Conservation (phyloP, 2,329 filamentous ascomycete genomes). For the Xylariaceae sp. region DNA sequence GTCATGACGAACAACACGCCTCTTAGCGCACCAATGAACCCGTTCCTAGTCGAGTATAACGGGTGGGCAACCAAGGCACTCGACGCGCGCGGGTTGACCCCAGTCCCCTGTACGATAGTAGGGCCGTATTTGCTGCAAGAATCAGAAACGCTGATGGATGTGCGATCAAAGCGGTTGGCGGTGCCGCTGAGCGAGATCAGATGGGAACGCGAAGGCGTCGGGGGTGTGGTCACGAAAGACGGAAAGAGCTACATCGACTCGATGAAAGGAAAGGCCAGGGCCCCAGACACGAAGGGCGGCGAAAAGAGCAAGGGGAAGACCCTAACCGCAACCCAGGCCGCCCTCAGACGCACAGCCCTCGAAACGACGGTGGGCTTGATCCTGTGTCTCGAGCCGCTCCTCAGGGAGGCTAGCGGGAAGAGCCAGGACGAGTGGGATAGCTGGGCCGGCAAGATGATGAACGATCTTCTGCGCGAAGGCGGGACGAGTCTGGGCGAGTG, state of each 20-base stretch:
- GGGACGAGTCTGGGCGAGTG: slow-evolving; percentile 84
- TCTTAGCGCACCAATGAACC: slow-evolving; percentile 78
- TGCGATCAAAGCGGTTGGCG: slow-evolving; percentile 77
- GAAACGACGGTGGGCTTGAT: slow-evolving; percentile 81
- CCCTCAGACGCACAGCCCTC: slow-evolving; percentile 78
- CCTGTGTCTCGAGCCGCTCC: slow-evolving; percentile 79
- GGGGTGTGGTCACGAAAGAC: slow-evolving; percentile 63
- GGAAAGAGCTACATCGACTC: slow-evolving; percentile 63
- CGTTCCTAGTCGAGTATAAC: slow-evolving; percentile 82
- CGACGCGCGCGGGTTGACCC: slow-evolving; percentile 68
- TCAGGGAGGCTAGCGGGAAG: slow-evolving; percentile 83
- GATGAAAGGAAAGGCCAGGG: slow-evolving; percentile 51
- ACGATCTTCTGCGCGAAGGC: slow-evolving; percentile 76
- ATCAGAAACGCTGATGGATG: slow-evolving; percentile 68
- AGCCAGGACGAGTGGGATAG: slow-evolving; percentile 89
- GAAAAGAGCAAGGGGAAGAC: slow-evolving; percentile 48
- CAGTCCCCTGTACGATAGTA: slow-evolving; percentile 78
- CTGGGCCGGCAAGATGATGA: slow-evolving; percentile 88
- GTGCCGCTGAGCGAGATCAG: slow-evolving; percentile 82
- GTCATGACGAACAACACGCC: slow-evolving; percentile 81
- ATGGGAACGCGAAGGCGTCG: slow-evolving; percentile 81
- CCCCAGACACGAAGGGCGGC: slow-evolving; percentile 33
- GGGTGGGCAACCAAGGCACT: slow-evolving; percentile 77
- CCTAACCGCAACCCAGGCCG: slow-evolving; percentile 69
- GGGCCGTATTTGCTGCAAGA: slow-evolving; percentile 81